Base-by-base conservation (phyloP, 1,284 basidiomycete species). In the Cryptococcus sp. region DNA sequence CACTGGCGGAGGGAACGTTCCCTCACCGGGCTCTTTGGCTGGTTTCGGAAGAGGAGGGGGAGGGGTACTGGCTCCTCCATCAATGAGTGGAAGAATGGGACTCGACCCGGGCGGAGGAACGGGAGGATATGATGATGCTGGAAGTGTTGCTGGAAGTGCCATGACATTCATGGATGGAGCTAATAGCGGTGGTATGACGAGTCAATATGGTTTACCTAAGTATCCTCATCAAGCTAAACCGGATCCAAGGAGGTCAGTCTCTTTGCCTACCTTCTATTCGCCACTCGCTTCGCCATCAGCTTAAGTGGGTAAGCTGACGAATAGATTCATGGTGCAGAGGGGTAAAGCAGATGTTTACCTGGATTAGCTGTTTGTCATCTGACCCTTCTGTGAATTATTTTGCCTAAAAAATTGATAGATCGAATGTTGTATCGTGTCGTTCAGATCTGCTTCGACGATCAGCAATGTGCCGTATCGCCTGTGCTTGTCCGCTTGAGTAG, bases 171-270 rank as follows among this genome's bases (percentile, higher is more conserved):
- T 66, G 64, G 66, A 68, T 54, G 80, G 69, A 74, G 79, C 41
- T 79, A 19, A 28, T 28, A 77, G 46, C 80, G 84, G 40, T 80
- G 82, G 69, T 82, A 83, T 54, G 69, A 80, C 31, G 81, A 84
- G 65, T 82, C 80, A 50, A 57, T 66, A 68, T 55, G 66, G 66
- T 7, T 39, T 68, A 36, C 66, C 66, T 4, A 60, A 65, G 46
- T 66, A 66, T 39, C 53, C 61, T 7, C 61, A 63, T 56, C 54
- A 59, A 18, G 52, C 53, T 1, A 68, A 68, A 44, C 53, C 56
- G 39, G 66, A 68, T 52, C 64, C 64, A 48, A 40, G 66, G 21
- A 56, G 66, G 66, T 66, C 53, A 54, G 62, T 52, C 16, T 24
- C 18, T 4, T 28, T 28, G 4, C 3, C 2, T 7, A n/a, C 44